Base-by-base conservation (phyloP, 495 filamentous ascomycete genomes). In the Xylaria bambusicola region DNA sequence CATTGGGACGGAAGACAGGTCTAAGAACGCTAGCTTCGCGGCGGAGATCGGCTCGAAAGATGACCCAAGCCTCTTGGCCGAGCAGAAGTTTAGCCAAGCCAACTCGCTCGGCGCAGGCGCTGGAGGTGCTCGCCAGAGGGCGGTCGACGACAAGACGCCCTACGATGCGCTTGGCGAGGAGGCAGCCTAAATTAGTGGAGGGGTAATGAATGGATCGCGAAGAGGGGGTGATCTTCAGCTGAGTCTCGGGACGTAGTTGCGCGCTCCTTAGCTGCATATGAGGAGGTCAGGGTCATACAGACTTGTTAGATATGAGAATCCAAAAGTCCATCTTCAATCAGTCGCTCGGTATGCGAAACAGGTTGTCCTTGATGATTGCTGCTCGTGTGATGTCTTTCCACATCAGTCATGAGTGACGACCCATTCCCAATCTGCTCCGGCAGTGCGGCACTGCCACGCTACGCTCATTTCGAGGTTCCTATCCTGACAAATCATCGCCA, bases 1-100 rank as follows among this genome's bases (percentile, higher is more conserved):
- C 17, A 71, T 70, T 5, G 65, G 57, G 29, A 63, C 62, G 5
- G 67, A 51, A 24, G 69, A 64, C 38, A 70, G 62, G 10, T 38
- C 44, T 24, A 62, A 65, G 61, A 73, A 68, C 53, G 52, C 60
- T 9, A 63, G 69, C 45, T 61, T 71, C 62, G 2, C 55, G 7
- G 69, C 75, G 1, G 65, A 75, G 69, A 71, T 72, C 20, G 74
- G 71, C 7, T 73, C 70, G n/a, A 62, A 66, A 58, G 31, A 70
- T 24, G 77, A 80, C 56, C 77, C 76, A 2, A 60, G 62, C 7
- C 21, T 68, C 44, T 49, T 51, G 21, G 75, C 71, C 7, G 60
- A 67, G 56, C 36, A 44, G 12, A 61, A 68, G 31, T 52, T 72
- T 20, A 24, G 29, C 17, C 24, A 51, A 24, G 52, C 41, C 7